Conservation (phyloP, 768 basidiomycete genomes). For the Mrakia blollopis region DNA sequence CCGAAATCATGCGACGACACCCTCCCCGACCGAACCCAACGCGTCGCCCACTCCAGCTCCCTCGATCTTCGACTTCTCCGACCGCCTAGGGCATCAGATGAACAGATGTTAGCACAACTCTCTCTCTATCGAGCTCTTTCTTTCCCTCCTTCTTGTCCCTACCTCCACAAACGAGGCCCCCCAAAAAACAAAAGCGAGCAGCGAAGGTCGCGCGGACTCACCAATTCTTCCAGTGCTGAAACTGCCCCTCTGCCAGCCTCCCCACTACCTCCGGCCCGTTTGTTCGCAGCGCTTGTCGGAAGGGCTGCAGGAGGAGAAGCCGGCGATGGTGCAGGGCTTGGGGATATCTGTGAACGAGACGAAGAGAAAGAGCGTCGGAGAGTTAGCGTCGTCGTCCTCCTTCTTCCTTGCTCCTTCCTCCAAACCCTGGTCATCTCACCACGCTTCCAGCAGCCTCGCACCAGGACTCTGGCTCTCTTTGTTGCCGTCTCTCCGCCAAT, state of each 20-base stretch:
- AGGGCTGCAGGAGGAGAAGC: slow-evolving; percentile 15
- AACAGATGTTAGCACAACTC: no score
- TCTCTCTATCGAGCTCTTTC: not conserved
- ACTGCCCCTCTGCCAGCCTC: slow-evolving; percentile 23
- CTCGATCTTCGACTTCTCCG: not conserved
- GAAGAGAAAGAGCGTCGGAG: not conserved
- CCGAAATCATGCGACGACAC: no score
- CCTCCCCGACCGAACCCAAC: no score
- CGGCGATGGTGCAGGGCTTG: slow-evolving; percentile 31
- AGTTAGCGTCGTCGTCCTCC: no score
- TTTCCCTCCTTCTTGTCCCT: not conserved
- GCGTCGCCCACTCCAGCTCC: no score
- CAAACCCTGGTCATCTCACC: not conserved
- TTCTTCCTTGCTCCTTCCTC: no score
- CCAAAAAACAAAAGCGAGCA: no score
- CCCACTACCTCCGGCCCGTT: slow-evolving; percentile 24
- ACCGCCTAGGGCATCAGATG: not conserved
- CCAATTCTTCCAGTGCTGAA: slow-evolving; percentile 31
- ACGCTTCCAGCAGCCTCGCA: no score
- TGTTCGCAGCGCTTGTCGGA: slow-evolving; percentile 14
- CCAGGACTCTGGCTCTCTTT: no score
- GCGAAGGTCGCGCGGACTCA: not conserved
- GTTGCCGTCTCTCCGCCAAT: no score
- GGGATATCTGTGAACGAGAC: slow-evolving; percentile 23
- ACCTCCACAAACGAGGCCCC: not conserved